These are phyloP conservation scores for Penicillium sp. DNA, from an alignment of 2,329 filamentous ascomycete species.

Conservation along the genomic window DNA sequence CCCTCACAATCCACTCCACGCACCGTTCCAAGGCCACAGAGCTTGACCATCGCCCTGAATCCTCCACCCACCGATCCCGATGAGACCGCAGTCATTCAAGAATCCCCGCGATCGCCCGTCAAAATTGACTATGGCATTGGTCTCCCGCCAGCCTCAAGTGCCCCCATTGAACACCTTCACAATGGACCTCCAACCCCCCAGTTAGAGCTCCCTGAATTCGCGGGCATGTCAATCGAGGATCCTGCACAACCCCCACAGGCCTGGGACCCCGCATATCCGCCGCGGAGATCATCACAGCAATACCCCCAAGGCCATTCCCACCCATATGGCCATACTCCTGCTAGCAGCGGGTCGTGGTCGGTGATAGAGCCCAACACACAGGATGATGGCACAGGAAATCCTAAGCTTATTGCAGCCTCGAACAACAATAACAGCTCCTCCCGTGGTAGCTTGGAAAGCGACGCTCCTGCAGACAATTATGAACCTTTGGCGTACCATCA, in stretches of 20 bases:
- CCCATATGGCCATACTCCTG: conserved; percentile 35
- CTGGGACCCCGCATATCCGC: conserved; percentile 26
- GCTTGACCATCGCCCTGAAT: conserved; percentile 31
- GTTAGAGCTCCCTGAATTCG: conserved; percentile 30
- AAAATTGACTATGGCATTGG: conserved; percentile 34
- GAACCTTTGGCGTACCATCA: conserved; percentile 59
- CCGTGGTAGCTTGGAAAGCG: conserved; percentile 42
- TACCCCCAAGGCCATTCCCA: conserved; percentile 14
- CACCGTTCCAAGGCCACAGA: conserved; percentile 25
- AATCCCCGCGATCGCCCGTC: conserved; percentile 39
- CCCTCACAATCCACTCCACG: conserved; percentile 28
- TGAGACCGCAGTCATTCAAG: conserved; percentile 31
- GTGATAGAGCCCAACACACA: conserved; percentile 32
- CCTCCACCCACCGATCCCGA: conserved; percentile 26
- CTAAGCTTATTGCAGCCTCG: no score
- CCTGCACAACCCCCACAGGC: conserved; percentile 20
- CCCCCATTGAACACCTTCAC: conserved; percentile 31
- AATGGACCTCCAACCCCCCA: conserved; percentile 27
- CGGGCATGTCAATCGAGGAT: conserved; percentile 32
- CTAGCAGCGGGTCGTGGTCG: conserved; percentile 43
- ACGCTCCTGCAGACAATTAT: conserved; percentile 39
- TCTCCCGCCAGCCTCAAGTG: conserved; percentile 33
- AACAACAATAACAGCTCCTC: conserved; percentile 39
- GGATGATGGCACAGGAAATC: conserved; percentile 23
- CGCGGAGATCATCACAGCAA: conserved; percentile 29